phyloP scores from a whole-genome alignment of 163 green algal genomes.

The Volvox carteri region DNA sequence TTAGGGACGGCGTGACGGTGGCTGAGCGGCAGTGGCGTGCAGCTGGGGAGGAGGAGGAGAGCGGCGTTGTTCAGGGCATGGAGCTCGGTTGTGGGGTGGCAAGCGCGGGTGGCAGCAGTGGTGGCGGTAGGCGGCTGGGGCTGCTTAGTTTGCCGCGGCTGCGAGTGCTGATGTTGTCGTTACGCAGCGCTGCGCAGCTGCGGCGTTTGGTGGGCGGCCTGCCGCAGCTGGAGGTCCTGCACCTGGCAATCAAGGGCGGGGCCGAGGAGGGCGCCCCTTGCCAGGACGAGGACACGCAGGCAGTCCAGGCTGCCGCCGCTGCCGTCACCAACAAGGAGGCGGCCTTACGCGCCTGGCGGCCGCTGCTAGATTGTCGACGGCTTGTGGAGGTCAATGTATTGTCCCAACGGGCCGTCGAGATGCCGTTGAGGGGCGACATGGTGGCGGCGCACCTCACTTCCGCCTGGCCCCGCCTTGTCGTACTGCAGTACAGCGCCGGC shows the following conservation, averaged over 20 bases:
- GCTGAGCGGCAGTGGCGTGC: not conserved
- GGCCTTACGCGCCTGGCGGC: not conserved
- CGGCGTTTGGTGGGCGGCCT: not conserved
- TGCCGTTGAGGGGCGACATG: not conserved
- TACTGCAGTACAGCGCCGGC: constrained; percentile 36
- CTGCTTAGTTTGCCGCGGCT: constrained; percentile 26
- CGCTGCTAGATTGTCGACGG: constrained; percentile 1
- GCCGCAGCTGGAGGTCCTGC: not conserved
- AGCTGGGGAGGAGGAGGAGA: not conserved
- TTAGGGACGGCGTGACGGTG: not conserved
- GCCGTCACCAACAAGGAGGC: too few relatives aligned
- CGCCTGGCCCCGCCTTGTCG: not conserved
- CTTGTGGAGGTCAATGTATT: not conserved
- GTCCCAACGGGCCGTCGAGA: not conserved
- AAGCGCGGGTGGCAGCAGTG: not conserved
- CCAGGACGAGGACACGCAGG: not conserved
- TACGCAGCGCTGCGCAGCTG: not conserved
- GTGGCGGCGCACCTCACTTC: not conserved
- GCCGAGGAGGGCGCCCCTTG: not conserved
- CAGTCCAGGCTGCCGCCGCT: not conserved
- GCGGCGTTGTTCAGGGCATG: not conserved
- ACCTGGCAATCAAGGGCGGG: not conserved
- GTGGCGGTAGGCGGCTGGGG: not conserved
- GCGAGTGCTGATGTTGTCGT: constrained; percentile 32
- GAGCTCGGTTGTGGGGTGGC: not conserved